Evolutionary conservation across 345 rosid species (phyloP), one percentile per base, ranked within the genome.

Genomic region (Brassica incana): DNA sequence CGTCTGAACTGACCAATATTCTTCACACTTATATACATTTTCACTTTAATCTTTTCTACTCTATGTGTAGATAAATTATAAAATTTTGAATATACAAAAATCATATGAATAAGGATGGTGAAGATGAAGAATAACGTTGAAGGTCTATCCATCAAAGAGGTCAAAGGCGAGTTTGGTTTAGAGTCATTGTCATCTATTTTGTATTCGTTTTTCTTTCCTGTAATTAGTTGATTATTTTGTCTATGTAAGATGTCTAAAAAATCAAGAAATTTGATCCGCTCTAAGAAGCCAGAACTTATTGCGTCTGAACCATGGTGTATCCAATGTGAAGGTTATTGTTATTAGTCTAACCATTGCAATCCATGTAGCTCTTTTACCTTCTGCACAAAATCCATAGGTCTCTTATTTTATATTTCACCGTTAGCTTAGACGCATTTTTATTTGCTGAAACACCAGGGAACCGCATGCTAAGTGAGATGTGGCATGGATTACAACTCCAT

Each of bases 321-420:
- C 97, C 35, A 90, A 75, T 3, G 95, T 92, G 79, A 89, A 90
- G 64, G 95, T 89, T 83, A 90, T 90, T 14, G 91, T 88, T 93
- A 92, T 92, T 40, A 90, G 78, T 16, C 86, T 75, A 61, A 90
- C 83, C 92, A 92, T 92, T 65, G 81, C n/a, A 29, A 92, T 78
- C 36, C 93, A 92, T 0, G 92, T 89, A 2, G 85, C 78, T 74
- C 95, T 93, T 82, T 95, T 20, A 72, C 77, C 5, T 90, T 84
- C 72, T 79, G 36, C 32, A 92, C 85, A 75, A 87, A 92, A 5
- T 48, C 54, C 6, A 48, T 12, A 48, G 5, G 6, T 14, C 15
- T 48, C 33, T 76, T 48, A 12, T 15, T 48, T 48, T 48, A 76
- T 79, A 90, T 35, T 36, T 71, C 86, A 62, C 79, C 93, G 89